These are phyloP conservation scores for Umbilicus rupestris DNA, from an alignment of 164 flowering plant genomes.

Conservation along the genomic window DNA sequence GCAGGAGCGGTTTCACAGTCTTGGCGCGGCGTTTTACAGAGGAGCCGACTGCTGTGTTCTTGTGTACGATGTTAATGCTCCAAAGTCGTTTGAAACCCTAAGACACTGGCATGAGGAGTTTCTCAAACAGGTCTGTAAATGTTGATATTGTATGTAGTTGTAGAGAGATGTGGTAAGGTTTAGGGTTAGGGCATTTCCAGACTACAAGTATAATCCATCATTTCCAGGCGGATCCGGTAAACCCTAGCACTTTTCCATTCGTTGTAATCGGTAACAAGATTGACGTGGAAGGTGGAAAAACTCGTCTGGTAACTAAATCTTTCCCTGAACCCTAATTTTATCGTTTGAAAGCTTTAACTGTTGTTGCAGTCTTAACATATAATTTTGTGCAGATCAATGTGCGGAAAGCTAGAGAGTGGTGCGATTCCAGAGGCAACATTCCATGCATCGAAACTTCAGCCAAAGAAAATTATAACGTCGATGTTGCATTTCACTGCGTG, in stretches of 20 bases:
- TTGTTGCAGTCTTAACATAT: not conserved
- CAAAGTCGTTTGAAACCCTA: constrained; percentile 29
- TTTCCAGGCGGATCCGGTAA: constrained; percentile 26
- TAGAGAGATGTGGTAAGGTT: not conserved
- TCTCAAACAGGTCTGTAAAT: constrained; percentile 30
- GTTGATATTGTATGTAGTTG: not conserved
- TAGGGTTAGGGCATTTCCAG: too few species aligned
- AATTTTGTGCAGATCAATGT: constrained; percentile 31
- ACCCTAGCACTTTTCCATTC: constrained; percentile 27
- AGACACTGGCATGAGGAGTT: constrained; percentile 35
- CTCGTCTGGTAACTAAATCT: constrained; percentile 25
- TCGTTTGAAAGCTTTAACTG: not conserved
- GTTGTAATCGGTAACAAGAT: constrained; percentile 33
- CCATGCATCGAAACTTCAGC: constrained; percentile 62
- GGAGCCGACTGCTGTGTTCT: constrained; percentile 56
- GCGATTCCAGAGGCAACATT: constrained; percentile 30
- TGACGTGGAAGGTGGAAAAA: constrained; percentile 28
- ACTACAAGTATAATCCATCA: too few species aligned
- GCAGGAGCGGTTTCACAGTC: constrained; percentile 50
- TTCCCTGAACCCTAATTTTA: not conserved
- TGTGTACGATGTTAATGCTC: constrained; percentile 34
- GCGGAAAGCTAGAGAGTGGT: constrained; percentile 45
- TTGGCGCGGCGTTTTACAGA: constrained; percentile 42
- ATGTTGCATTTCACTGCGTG: constrained; percentile 29
- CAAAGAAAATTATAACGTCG: constrained; percentile 32